phyloP scores from a whole-genome alignment of 371 early-diverging fungal genomes.

The Mucor velutinosus region DNA sequence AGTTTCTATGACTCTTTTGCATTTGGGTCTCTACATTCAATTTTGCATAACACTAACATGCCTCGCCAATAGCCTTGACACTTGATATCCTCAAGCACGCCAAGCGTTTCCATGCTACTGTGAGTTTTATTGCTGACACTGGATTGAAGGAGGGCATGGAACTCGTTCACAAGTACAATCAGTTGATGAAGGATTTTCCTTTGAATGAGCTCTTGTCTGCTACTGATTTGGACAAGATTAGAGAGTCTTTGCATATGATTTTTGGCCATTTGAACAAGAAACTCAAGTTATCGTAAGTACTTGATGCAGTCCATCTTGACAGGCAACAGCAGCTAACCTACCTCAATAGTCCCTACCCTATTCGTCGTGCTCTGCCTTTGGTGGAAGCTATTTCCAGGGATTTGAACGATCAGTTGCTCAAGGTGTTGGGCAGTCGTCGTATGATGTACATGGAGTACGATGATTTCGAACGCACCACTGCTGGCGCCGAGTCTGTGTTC shows the following conservation, averaged over 20 bases:
- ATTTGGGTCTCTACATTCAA: neutral
- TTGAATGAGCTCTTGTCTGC: slow-evolving; percentile 94
- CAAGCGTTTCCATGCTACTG: slow-evolving; percentile 98
- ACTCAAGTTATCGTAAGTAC: slow-evolving; percentile 80
- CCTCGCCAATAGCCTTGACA: slow-evolving; percentile 65
- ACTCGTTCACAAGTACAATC: slow-evolving; percentile 90
- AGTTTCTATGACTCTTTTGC: too few relatives aligned
- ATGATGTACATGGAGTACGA: slow-evolving; percentile 93
- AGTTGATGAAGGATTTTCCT: slow-evolving; percentile 98
- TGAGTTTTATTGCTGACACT: slow-evolving; percentile 97
- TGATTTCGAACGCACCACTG: slow-evolving; percentile 81
- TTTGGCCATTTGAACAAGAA: slow-evolving; percentile 97
- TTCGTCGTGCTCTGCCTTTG: slow-evolving; percentile 88
- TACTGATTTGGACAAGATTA: slow-evolving; percentile 86
- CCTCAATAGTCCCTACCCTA: slow-evolving; percentile 82
- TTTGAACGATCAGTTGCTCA: slow-evolving; percentile 88
- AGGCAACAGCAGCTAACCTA: neutral
- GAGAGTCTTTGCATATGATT: slow-evolving; percentile 79
- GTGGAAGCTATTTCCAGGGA: slow-evolving; percentile 96
- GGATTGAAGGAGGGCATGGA: slow-evolving; percentile 95
- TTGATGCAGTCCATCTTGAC: neutral
- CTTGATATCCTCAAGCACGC: slow-evolving; percentile 95
- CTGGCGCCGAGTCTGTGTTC: slow-evolving; percentile 89
- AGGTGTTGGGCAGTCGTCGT: slow-evolving; percentile 84
- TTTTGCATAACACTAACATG: neutral